A percentile compares a stretch with the other conserved stretches of the same genome.
Evolutionary conservation across 2,329 filamentous ascomycete species (phyloP).

Genomic region (Pyrenophora graminea): DNA sequence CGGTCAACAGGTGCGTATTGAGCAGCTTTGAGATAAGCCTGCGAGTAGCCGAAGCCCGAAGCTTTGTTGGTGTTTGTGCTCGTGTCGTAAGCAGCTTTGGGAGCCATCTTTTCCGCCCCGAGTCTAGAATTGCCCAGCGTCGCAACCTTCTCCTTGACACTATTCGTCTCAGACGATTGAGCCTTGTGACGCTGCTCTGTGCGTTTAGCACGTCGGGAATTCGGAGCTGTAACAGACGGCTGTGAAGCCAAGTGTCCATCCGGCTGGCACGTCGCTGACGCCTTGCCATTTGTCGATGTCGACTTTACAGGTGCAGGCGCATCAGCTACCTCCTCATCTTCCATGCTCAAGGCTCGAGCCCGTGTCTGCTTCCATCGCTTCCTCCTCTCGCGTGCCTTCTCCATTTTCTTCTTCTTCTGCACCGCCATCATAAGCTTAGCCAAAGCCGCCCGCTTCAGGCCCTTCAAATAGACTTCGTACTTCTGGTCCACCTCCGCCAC

Average conservation of each 20-base stretch:
- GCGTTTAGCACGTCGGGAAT: constrained; percentile 22
- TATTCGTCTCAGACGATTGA: constrained; percentile 4
- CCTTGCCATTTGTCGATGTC: not conserved
- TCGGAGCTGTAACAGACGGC: constrained; percentile 21
- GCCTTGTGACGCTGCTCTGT: constrained; percentile 20
- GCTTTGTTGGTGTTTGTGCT: constrained; percentile 5
- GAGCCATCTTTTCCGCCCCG: not conserved
- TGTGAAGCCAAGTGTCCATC: constrained; percentile 16
- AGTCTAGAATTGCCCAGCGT: not conserved
- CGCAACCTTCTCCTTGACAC: not conserved
- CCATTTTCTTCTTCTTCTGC: constrained; percentile 30
- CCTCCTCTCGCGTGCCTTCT: constrained; percentile 29
- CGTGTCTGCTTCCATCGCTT: constrained; percentile 30
- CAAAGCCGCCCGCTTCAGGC: constrained; percentile 26
- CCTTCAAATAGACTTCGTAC: constrained; percentile 19
- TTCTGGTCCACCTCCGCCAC: constrained; percentile 25
- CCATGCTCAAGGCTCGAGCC: constrained; percentile 13
- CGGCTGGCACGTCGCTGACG: constrained; percentile 1
- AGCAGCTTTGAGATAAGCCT: constrained; percentile 26
- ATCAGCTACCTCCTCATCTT: constrained; percentile 5
- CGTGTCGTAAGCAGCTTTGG: constrained; percentile 5
- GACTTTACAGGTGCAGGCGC: constrained; percentile 1
- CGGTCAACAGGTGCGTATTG: constrained; percentile 44
- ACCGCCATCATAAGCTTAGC: constrained; percentile 25
- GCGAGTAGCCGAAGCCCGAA: constrained; percentile 25